Base-by-base conservation (phyloP, 139 green algal species). In the Chlorella sp. region DNA sequence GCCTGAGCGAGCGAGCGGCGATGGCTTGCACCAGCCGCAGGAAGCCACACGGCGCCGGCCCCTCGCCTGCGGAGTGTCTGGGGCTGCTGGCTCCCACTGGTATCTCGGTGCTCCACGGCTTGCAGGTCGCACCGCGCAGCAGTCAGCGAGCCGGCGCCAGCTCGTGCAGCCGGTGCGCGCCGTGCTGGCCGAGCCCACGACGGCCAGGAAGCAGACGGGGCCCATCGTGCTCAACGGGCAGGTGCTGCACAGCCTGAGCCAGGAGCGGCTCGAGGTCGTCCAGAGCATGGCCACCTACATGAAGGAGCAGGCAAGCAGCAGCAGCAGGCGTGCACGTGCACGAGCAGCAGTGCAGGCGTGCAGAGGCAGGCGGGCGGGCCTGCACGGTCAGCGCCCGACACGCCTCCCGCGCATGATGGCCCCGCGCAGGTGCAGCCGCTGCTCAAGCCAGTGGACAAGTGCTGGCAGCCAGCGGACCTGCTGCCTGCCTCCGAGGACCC, bases 391-490 rank as follows among this genome's bases (percentile, higher is more conserved):
- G n/a, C n/a, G n/a, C n/a, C n/a, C n/a, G n/a, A n/a, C n/a, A n/a
- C n/a, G n/a, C n/a, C n/a, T n/a, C n/a, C n/a, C n/a, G n/a, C n/a
- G n/a, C n/a, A n/a, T n/a, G n/a, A n/a, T n/a, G n/a, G n/a, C n/a
- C n/a, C 14, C 24, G 59, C 30, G 27, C 77, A 92, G 84, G 87
- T 96, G 22, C 50, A 90, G 23, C 86, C 87, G 0, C 73, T 96
- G 31, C 84, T 98, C 23, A 96, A 94, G 84, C 79, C 83, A 3
- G 74, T 91, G 1, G 75, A 91, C 3, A 96, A 95, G 78, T 91
- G 76, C 81, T 99, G 96, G 96, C 96, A 99, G 88, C 94, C 96
- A 27, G 69, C 86, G 49, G 96, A 99, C 80, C 96, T 93, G 73
- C 84, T 99, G 50, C 96, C 96, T n/a, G 73, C 90, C n/a, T 88